Conservation (phyloP, 805 yeast species). For the Teunomyces cretensis region DNA sequence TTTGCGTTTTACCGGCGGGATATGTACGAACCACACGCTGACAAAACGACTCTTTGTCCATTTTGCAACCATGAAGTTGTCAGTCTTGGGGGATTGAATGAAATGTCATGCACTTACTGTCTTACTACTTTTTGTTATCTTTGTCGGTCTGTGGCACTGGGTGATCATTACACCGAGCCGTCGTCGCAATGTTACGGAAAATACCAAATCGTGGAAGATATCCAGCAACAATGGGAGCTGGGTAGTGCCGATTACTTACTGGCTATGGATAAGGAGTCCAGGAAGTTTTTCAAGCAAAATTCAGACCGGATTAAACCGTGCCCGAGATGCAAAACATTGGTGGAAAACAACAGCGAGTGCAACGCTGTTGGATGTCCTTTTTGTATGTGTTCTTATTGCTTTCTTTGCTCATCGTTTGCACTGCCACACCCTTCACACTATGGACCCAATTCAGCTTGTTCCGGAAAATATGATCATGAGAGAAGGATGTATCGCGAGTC, state of each 20-base stretch:
- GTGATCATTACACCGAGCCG: not conserved
- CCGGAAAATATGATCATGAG: too few species aligned
- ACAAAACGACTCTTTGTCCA: not conserved
- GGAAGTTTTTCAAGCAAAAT: not conserved
- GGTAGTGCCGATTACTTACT: not conserved
- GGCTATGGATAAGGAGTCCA: not conserved
- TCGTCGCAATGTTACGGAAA: not conserved
- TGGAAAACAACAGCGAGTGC: not conserved
- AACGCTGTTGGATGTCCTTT: not conserved
- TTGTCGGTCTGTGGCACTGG: not conserved
- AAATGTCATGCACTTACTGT: not conserved
- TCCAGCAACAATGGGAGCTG: not conserved
- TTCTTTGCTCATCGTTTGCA: not conserved
- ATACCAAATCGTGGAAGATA: not conserved
- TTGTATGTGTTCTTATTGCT: not conserved
- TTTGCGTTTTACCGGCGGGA: not conserved
- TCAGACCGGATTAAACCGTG: not conserved
- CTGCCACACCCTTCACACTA: not conserved
- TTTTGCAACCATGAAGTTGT: not conserved
- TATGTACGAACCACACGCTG: not conserved
- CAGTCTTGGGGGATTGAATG: not conserved
- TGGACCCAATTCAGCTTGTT: too few species aligned
- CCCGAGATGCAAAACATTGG: not conserved
- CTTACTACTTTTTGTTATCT: not conserved
- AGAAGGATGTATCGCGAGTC: too few species aligned